Percentiles rank a stretch among this genome's conserved stretches.
Evolutionary conservation across 257 asterid species (phyloP).

Genomic region (Solanum sejunctum): DNA sequence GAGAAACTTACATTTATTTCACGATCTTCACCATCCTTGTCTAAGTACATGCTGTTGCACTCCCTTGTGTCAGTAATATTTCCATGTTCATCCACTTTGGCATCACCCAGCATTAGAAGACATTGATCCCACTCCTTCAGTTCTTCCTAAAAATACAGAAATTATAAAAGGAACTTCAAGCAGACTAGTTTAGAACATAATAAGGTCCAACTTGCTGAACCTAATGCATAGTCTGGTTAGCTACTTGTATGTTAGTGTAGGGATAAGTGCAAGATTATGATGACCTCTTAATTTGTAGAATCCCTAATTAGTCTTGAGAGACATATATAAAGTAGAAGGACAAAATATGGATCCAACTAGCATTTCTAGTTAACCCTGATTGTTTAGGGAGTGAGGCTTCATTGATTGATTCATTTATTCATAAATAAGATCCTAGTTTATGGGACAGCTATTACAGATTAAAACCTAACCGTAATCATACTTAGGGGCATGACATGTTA

Average conservation of each 20-base stretch:
- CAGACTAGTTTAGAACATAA: background rate
- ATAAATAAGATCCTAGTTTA: background rate
- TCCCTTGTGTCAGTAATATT: constrained; percentile 76
- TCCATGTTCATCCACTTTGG: constrained; percentile 88
- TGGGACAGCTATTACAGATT: background rate
- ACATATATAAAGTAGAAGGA: background rate
- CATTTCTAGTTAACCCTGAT: background rate
- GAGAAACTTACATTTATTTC: constrained; percentile 75
- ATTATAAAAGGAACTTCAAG: background rate
- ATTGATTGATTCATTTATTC: background rate
- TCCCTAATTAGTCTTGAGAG: background rate
- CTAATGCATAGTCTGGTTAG: background rate
- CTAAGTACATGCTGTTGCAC: constrained; percentile 61
- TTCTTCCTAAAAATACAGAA: constrained; percentile 47
- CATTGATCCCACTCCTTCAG: constrained; percentile 98
- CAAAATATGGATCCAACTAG: background rate
- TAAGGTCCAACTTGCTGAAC: background rate
- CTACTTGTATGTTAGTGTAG: background rate
- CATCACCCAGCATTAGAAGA: constrained; percentile 88
- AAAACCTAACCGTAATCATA: background rate
- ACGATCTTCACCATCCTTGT: constrained; percentile 94
- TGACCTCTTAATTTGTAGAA: background rate
- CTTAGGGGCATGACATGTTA: background rate
- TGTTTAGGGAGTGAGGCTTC: background rate
- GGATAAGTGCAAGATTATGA: background rate